Conservation (phyloP, 441 rosid genomes). For the Lepidium campestre region DNA sequence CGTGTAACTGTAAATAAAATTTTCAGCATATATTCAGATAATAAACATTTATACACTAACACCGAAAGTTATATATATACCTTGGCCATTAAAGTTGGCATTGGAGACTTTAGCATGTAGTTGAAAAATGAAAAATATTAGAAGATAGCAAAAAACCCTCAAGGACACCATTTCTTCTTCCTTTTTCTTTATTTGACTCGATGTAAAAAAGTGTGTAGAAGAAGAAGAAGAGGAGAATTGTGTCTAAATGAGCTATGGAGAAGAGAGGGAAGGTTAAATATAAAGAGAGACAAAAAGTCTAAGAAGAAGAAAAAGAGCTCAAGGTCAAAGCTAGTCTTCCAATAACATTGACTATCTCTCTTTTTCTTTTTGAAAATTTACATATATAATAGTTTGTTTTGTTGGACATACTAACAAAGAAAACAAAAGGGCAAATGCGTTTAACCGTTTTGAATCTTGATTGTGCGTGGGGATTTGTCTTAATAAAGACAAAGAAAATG, state of each 20-base stretch:
- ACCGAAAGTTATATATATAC: neutral
- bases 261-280: neutral
- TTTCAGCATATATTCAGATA: neutral
- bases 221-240: neutral
- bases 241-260: neutral
- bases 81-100: slow-evolving; percentile 13
- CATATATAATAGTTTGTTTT: neutral
- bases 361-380: neutral
- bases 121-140: slow-evolving; percentile 15
- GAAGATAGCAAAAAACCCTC: slow-evolving; percentile 9
- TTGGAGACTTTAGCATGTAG: slow-evolving; percentile 11
- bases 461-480: slow-evolving; percentile 21
- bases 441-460: slow-evolving; percentile 15
- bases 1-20: neutral
- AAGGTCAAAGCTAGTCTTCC: slow-evolving; percentile 31
- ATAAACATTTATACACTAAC: neutral
- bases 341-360: slow-evolving; percentile 6
- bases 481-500: neutral
- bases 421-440: slow-evolving; percentile 2
- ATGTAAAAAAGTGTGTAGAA: neutral
- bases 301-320: slow-evolving; percentile 23
- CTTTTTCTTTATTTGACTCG: neutral
- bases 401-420: neutral
- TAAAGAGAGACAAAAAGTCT: slow-evolving; percentile 27
- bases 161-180: slow-evolving; percentile 19